These are phyloP conservation scores for Nevesoporus exiguus DNA, from an alignment of 768 basidiomycete genomes.

Conservation along the genomic window DNA sequence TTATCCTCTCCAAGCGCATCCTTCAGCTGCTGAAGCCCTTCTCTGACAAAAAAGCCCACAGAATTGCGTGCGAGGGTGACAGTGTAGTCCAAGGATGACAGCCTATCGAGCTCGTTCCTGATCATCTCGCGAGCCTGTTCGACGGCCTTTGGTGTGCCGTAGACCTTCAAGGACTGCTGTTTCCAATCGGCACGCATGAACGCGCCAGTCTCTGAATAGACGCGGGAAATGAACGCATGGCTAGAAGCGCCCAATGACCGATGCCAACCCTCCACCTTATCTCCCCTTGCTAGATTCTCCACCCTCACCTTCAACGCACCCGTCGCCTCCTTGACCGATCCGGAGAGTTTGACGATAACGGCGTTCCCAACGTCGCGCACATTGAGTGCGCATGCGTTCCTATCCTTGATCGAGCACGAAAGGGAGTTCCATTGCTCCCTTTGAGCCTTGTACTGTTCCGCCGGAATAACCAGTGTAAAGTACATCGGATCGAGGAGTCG, in stretches of 20 bases:
- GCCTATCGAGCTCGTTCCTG: slow-evolving; percentile 44
- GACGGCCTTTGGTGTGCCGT: slow-evolving; percentile 39
- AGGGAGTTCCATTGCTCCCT: slow-evolving; percentile 47
- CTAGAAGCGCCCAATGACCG: slow-evolving; percentile 32
- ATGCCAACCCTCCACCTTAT: slow-evolving; percentile 52
- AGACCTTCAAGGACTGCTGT: slow-evolving; percentile 42
- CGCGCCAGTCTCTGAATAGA: slow-evolving; percentile 37
- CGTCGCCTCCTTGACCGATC: slow-evolving; percentile 49
- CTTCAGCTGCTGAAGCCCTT: slow-evolving; percentile 47
- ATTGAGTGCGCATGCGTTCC: slow-evolving; percentile 34
- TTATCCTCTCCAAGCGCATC: slow-evolving; percentile 55
- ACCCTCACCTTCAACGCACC: slow-evolving; percentile 60
- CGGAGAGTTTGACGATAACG: slow-evolving; percentile 43
- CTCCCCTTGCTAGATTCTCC: slow-evolving; percentile 51
- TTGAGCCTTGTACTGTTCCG: slow-evolving; percentile 51
- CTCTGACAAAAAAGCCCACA: slow-evolving; percentile 49
- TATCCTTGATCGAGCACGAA: slow-evolving; percentile 33
- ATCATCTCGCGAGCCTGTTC: slow-evolving; percentile 45
- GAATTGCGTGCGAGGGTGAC: slow-evolving; percentile 37
- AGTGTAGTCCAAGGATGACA: slow-evolving; percentile 42
- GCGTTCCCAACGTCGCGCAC: slow-evolving; percentile 23
- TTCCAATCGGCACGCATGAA: slow-evolving; percentile 48
- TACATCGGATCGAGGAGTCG: slow-evolving; percentile 47
- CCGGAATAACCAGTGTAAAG: slow-evolving; percentile 48
- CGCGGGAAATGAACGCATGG: slow-evolving; percentile 34